Conservation (phyloP, 768 basidiomycete genomes). For the Suillus tomentosus region DNA sequence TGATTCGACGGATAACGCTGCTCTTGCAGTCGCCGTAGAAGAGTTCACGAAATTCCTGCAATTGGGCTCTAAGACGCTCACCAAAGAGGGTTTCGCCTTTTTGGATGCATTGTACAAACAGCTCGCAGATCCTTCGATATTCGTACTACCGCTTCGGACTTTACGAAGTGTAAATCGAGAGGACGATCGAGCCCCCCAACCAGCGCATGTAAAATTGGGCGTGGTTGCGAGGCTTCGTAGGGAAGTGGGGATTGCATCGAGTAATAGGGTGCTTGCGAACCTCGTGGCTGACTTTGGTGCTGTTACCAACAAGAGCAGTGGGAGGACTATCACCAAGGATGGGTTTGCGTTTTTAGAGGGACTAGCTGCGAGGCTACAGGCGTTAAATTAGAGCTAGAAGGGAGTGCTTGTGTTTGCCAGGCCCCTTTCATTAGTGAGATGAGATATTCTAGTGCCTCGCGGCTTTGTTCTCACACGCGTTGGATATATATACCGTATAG, state of each 20-base stretch:
- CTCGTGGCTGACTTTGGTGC: constrained; percentile 73
- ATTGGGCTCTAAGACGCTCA: constrained; percentile 64
- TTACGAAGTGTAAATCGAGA: constrained; percentile 43
- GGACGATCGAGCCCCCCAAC: constrained; percentile 41
- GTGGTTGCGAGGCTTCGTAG: constrained; percentile 57
- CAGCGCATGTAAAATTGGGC: constrained; percentile 56
- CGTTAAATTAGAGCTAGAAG: constrained; percentile 17
- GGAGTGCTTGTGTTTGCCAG: neutral
- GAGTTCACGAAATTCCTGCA: constrained; percentile 63
- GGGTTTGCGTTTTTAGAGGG: constrained; percentile 70
- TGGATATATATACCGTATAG: constrained; percentile 1
- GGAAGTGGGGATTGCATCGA: constrained; percentile 52
- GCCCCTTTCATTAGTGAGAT: neutral
- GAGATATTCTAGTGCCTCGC: neutral
- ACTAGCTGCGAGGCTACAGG: constrained; percentile 53
- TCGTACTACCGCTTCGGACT: constrained; percentile 53
- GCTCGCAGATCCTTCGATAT: constrained; percentile 67
- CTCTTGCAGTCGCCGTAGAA: constrained; percentile 53
- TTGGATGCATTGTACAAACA: constrained; percentile 72
- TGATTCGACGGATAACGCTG: constrained; percentile 53
- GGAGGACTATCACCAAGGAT: constrained; percentile 77
- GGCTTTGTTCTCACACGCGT: neutral
- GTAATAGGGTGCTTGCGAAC: constrained; percentile 58
- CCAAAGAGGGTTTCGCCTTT: constrained; percentile 71
- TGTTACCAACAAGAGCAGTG: constrained; percentile 67